Evolutionary conservation across 1,284 basidiomycete genomes (phyloP).

Genomic region (Abortiporus biennis): DNA sequence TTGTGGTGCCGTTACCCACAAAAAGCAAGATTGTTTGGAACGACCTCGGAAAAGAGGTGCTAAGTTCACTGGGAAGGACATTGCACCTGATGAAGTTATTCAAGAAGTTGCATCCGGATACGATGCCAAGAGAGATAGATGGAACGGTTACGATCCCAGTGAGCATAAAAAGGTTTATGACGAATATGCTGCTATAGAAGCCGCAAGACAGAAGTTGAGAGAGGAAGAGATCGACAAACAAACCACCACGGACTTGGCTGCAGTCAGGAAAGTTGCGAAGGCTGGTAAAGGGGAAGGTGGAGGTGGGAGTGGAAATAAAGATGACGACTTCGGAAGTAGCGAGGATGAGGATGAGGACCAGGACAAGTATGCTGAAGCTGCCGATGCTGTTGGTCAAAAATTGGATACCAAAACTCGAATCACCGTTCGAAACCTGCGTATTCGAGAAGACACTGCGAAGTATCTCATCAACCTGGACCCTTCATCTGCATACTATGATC

Average conservation of each 20-base stretch:
- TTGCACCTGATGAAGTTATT: conserved; percentile 87
- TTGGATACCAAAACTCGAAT: conserved; percentile 97
- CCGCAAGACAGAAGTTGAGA: conserved; percentile 81
- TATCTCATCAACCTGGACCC: conserved; percentile 97
- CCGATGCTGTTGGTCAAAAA: conserved; percentile 96
- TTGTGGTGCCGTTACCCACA: conserved; percentile 95
- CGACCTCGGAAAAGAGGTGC: conserved; percentile 95
- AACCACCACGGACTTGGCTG: conserved; percentile 80
- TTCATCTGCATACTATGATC: conserved; percentile 97
- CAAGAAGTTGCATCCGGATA: conserved; percentile 82
- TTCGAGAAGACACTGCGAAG: conserved; percentile 98
- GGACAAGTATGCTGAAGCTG: conserved; percentile 96
- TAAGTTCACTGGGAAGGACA: conserved; percentile 87
- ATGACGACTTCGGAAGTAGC: conserved; percentile 93
- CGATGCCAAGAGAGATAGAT: conserved; percentile 94
- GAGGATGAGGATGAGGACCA: conserved; percentile 94
- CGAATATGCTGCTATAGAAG: conserved; percentile 92
- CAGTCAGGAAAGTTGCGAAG: conserved; percentile 47
- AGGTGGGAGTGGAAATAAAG: conserved; percentile 51
- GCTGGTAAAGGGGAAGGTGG: conserved; percentile 53
- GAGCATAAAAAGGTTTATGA: conserved; percentile 87
- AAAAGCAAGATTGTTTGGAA: conserved; percentile 89
- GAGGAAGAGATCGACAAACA: conserved; percentile 98
- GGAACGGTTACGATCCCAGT: conserved; percentile 95
- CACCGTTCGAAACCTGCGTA: conserved; percentile 96